These are phyloP conservation scores for Arthrobotrys musiformis DNA, from an alignment of 2,329 filamentous ascomycete genomes.

Conservation along the genomic window DNA sequence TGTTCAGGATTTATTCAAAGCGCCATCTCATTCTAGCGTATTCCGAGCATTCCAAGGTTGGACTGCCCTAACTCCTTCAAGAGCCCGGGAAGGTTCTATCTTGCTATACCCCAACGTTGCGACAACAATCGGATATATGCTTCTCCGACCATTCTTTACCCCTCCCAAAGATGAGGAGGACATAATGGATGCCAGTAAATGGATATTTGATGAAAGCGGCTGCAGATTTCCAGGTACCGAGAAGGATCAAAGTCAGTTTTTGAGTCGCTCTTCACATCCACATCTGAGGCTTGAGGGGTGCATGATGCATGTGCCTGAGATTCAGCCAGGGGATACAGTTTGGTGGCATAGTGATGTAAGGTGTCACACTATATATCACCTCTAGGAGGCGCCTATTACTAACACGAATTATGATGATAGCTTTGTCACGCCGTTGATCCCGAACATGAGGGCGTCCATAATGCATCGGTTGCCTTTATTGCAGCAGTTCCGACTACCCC, in stretches of 20 bases:
- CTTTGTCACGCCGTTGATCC: constrained; percentile 64
- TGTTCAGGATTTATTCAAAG: constrained; percentile 62
- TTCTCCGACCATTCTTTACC: constrained; percentile 64
- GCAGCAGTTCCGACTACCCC: constrained; percentile 62
- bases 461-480: constrained; percentile 62
- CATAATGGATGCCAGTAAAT: constrained; percentile 48
- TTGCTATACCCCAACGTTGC: constrained; percentile 64
- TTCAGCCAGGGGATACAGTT: constrained; percentile 63
- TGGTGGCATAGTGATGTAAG: constrained; percentile 64
- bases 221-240: constrained; percentile 63
- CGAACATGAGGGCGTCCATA: constrained; percentile 61
- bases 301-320: constrained; percentile 62
- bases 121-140: constrained; percentile 62
- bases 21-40: constrained; percentile 62
- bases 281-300: constrained; percentile 63
- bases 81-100: constrained; percentile 62
- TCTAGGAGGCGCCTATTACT: neutral
- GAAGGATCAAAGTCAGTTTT: constrained; percentile 61
- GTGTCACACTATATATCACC: neutral
- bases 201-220: constrained; percentile 39
- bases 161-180: constrained; percentile 59
- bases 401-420: constrained; percentile 39
- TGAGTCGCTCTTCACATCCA: constrained; percentile 62
- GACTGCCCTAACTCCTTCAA: constrained; percentile 63
- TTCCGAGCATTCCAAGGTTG: constrained; percentile 64